Evolutionary conservation across 2,329 filamentous ascomycete genomes (phyloP), one percentile per base, ranked within the genome.

Genomic region (Exophiala sideris): DNA sequence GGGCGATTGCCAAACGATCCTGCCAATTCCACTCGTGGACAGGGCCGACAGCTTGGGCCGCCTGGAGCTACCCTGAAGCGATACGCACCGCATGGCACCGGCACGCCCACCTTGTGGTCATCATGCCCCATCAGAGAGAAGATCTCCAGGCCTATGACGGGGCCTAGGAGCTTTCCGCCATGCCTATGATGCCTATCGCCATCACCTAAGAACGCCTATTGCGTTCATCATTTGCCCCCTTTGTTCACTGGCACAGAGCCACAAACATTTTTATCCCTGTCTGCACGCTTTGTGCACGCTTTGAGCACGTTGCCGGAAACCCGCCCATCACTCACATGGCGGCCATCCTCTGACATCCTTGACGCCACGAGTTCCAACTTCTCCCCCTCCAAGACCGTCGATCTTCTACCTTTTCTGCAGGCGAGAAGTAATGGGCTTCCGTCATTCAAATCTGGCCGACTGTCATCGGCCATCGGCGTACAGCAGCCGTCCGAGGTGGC

Each of bases 81-180:
- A n/a, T 38, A 38, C 35, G 21, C 42, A 45, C 29, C 24, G 24
- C 41, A 24, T 44, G 41, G 44, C 39, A 39, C 38, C 21, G 32
- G 32, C 52, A 24, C 18, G 52, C 51, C 51, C 35, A 54, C 42
- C 47, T n/a, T 32, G 33, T 52, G 54, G 41, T 45, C 39, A 50
- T 50, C 48, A 46, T 47, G 11, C 41, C 54, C 33, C 20, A 20
- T 24, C 39, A 49, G 39, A 38, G 46, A 38, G 46, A 35, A 38
- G 49, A 50, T 57, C 36, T 32, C 36, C 41, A 47, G 41, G 20
- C 41, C 47, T 45, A 56, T 24, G 34, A 41, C 14, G 38, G 18
- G 24, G 18, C 29, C 44, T 20, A 42, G 16, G 24, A 14, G 39
- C 24, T 38, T 29, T 50, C 24, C 48, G 48, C 38, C 48, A 35